A percentile compares a stretch with the other conserved stretches of the same genome.
These are phyloP conservation scores for Ajuga chamaepitys DNA, from an alignment of 257 asterid species.

Conservation along the genomic window DNA sequence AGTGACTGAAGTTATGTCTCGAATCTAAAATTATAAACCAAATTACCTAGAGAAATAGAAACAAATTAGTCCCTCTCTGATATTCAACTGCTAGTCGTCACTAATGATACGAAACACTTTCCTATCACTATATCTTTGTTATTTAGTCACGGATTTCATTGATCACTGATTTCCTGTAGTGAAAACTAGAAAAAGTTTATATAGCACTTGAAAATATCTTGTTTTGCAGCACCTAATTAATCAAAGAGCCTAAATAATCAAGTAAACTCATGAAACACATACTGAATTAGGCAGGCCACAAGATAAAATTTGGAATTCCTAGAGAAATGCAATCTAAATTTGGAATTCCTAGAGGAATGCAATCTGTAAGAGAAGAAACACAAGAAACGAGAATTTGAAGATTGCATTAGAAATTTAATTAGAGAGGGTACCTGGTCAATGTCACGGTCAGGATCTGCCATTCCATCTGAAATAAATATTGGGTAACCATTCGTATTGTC, in stretches of 20 bases:
- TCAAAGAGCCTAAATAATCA: neutral
- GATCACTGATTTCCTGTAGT: no score
- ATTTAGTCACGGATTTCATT: no score
- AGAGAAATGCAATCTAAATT: neutral
- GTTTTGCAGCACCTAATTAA: neutral
- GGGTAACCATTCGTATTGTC: slow-evolving; percentile 56
- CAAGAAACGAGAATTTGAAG: neutral
- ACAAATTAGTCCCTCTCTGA: no score
- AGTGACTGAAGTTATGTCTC: no score
- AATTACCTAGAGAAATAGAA: no score
- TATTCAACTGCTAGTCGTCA: no score
- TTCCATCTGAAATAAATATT: slow-evolving; percentile 87
- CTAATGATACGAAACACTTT: no score
- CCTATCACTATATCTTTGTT: no score
- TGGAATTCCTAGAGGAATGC: neutral
- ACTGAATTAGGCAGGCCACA: neutral
- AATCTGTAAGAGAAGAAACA: neutral
- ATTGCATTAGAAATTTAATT: no score
- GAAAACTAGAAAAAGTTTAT: no score
- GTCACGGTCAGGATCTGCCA: slow-evolving; percentile 99
- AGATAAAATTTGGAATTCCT: neutral
- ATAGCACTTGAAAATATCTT: neutral
- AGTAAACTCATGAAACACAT: neutral
- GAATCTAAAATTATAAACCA: no score
- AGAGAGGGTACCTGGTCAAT: slow-evolving; percentile 62